Conservation (phyloP, 345 rosid species). For the Cochlearia excelsa region DNA sequence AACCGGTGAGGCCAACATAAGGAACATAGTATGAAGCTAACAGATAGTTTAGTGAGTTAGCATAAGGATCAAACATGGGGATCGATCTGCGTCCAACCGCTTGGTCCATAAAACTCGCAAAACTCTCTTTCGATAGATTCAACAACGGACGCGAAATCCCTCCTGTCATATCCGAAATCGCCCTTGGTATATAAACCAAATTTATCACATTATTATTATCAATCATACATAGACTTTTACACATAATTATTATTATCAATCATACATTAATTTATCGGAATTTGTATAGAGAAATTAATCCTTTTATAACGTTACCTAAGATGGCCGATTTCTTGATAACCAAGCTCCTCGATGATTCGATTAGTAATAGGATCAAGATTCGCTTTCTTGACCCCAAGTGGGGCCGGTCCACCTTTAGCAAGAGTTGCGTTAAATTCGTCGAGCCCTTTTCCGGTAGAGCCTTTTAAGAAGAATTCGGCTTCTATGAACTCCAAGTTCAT, state of each 20-base stretch:
- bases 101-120: constrained; percentile 43
- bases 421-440: constrained; percentile 40
- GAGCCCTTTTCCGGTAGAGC: constrained; percentile 54
- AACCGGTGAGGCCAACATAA: constrained; percentile 66
- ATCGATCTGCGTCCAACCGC: constrained; percentile 46
- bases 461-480: constrained; percentile 57
- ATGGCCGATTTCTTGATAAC: constrained; percentile 69
- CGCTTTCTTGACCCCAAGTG: constrained; percentile 49
- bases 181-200: constrained; percentile 37
- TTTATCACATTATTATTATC: too few species aligned
- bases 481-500: constrained; percentile 62
- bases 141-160: constrained; percentile 56
- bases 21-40: constrained; percentile 60
- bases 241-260: too few species aligned
- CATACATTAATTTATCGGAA: too few species aligned
- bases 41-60: constrained; percentile 46
- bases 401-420: constrained; percentile 61
- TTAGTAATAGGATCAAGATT: constrained; percentile 45
- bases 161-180: constrained; percentile 49
- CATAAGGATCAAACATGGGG: constrained; percentile 70
- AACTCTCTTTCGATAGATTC: constrained; percentile 44
- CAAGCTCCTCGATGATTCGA: constrained; percentile 56
- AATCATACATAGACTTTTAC: too few species aligned
- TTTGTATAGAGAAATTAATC: too few species aligned
- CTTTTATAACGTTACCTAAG: constrained; percentile 39